Base-by-base conservation (phyloP, 345 rosid genomes). In the Citrus inodora region DNA sequence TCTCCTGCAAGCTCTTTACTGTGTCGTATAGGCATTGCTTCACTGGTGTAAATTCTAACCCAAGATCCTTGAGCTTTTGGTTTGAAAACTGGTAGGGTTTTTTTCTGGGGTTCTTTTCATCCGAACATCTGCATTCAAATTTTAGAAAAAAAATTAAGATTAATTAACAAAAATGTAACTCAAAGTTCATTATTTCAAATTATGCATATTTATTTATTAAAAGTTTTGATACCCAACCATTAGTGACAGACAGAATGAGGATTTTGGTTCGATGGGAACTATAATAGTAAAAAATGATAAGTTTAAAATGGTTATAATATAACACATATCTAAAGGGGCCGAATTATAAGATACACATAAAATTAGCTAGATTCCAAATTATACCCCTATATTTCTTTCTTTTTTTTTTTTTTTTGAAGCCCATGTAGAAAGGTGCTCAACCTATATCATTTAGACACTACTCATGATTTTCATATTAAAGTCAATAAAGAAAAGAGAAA, bases 1-100 rank as follows among this genome's bases (percentile, higher is more conserved):
- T 94, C 83, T 94, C 97, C 85, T 94, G 94, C 83, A 96, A 85
- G 87, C 91, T 86, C 89, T 86, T 96, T 8, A 96, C 99, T 3
- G 99, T 91, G 71, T 96, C 98, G 66, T 94, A 96, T 1, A 96
- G 81, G 82, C 91, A 81, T 59, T 96, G 97, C 81, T 91, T 91
- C 78, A 89, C 91, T 1, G 99, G 85, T 42, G 89, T 91, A 83
- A 95, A 91, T 80, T 92, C 94, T n/a, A 95, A 42, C 0, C 98
- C 99, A 28, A 95, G 25, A 74, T 91, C 97, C 83, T 77, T 90
- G 0, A 94, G 91, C 93, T 92, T 96, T 65, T 92, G 87, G 80
- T 90, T 91, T 7, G 97, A 76, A 82, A 94, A 90, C 76, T 90
- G 91, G 94, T 91, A 92, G 0, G 95, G 92, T 72, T 90, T 86